Evolutionary conservation across 257 asterid species (phyloP), one percentile per base, ranked within the genome.

Genomic region (Anisodus tanguticus): DNA sequence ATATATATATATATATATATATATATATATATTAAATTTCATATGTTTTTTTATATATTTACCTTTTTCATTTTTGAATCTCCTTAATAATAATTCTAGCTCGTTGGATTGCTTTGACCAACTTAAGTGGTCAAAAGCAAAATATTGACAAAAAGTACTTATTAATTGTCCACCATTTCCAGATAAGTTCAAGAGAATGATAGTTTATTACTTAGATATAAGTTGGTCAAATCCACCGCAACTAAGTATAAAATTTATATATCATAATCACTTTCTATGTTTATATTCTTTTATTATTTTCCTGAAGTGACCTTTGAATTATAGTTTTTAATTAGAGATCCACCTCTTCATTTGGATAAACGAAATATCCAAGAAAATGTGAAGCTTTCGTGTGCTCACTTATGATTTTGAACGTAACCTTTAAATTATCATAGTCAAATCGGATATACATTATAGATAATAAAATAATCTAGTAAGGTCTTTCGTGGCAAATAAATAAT

Each of bases 281-380:
- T 8, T 9, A 5, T 19, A 1, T 74, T 22, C 2, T 1, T 1
- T 67, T 72, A 9, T n/a, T 6, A 37, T 47, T 74, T 74, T 49
- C 8, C 0, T 19, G 19, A 47, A 72, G 3, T 49, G n/a, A 5
- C 43, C 6, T 19, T 74, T 74, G 60, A 49, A 6, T 8, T 10
- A 47, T 49, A 2, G 26, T 6, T 47, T 47, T 47, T 7, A 67
- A 13, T 67, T 72, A 43, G 17, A 9, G 11, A 71, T 17, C 9
- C 5, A 4, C 37, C 5, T 31, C 19, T 72, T 47, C 41, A 19
- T 47, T 45, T 47, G 39, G 41, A 72, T 5, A 72, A 72, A 72
- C 17, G 41, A 72, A 72, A 47, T 72, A 19, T 72, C 41, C 80
- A n/a, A 47, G 80, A 72, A 74, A 49, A 74, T 74, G 59, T 47